Conservation (phyloP, 129 eudicot species). For the Flaveria brownii region DNA sequence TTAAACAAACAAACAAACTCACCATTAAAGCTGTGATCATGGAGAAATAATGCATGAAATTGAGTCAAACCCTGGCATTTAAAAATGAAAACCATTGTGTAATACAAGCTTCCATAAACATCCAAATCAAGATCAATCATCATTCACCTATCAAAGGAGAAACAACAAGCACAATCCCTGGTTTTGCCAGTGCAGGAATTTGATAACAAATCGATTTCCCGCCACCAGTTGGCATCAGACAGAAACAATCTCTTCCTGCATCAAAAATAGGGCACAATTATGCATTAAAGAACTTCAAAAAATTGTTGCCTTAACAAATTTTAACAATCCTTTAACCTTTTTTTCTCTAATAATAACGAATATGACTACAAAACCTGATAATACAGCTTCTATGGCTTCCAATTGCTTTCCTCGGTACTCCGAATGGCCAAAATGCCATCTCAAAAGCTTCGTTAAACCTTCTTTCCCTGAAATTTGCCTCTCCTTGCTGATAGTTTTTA, state of each 20-base stretch:
- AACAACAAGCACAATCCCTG: conserved; percentile 93
- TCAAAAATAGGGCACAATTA: not conserved
- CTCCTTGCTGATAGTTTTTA: conserved; percentile 48
- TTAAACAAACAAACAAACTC: conserved; percentile 29
- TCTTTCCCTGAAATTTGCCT: conserved; percentile 68
- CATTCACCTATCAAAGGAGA: conserved; percentile 90
- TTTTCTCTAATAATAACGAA: not conserved
- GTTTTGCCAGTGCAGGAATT: conserved; percentile 84
- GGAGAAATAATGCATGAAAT: conserved; percentile 31
- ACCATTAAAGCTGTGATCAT: conserved; percentile 86
- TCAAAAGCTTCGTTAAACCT: conserved; percentile 77
- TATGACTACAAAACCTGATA: conserved; percentile 54
- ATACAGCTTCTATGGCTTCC: conserved; percentile 88
- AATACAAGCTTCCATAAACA: conserved; percentile 31
- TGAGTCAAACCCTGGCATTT: conserved; percentile 41
- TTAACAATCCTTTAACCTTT: not conserved
- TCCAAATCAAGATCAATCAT: conserved; percentile 24
- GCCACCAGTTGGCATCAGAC: conserved; percentile 98
- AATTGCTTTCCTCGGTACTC: conserved; percentile 80
- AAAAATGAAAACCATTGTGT: conserved; percentile 35
- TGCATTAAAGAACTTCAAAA: not conserved
- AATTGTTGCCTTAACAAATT: not conserved
- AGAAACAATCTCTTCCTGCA: conserved; percentile 92
- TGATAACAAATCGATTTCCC: conserved; percentile 98
- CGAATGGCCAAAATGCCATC: conserved; percentile 96